These are phyloP conservation scores for Rhizomucor pusillus DNA, from an alignment of 371 early-diverging fungal genomes.

Conservation along the genomic window DNA sequence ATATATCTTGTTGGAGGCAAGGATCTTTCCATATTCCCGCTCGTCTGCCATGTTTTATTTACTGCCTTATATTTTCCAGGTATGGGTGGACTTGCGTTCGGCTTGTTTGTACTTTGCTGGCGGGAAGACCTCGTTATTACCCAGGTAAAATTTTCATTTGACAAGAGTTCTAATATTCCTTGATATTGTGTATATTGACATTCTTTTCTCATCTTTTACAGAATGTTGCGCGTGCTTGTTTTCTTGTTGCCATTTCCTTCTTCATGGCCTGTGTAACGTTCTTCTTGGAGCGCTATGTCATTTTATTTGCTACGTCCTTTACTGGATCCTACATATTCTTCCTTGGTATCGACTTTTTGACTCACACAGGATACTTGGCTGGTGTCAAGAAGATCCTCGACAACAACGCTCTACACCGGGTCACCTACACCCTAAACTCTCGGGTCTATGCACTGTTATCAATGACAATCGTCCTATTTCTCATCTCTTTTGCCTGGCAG, in stretches of 20 bases:
- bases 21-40: background rate
- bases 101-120: constrained; percentile 35
- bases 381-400: constrained; percentile 18
- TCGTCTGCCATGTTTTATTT: background rate
- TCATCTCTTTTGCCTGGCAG: constrained; percentile 28
- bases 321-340: constrained; percentile 18
- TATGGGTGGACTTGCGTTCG: constrained; percentile 29
- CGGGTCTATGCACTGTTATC: constrained; percentile 22
- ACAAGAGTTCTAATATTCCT: background rate
- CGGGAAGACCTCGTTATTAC: constrained; percentile 25
- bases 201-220: background rate
- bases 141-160: constrained; percentile 1
- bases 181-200: background rate
- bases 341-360: constrained; percentile 17
- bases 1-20: constrained; percentile 24
- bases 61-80: background rate
- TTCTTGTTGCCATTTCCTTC: constrained; percentile 17
- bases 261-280: constrained; percentile 13
- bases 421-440: constrained; percentile 10
- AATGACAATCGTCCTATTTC: constrained; percentile 18
- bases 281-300: constrained; percentile 19
- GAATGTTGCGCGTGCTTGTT: constrained; percentile 22
- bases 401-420: constrained; percentile 12
- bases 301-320: constrained; percentile 20
- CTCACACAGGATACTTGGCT: constrained; percentile 20